Evolutionary conservation across 2,329 filamentous ascomycete species (phyloP).

Genomic region (Colletotrichum shisoi): DNA sequence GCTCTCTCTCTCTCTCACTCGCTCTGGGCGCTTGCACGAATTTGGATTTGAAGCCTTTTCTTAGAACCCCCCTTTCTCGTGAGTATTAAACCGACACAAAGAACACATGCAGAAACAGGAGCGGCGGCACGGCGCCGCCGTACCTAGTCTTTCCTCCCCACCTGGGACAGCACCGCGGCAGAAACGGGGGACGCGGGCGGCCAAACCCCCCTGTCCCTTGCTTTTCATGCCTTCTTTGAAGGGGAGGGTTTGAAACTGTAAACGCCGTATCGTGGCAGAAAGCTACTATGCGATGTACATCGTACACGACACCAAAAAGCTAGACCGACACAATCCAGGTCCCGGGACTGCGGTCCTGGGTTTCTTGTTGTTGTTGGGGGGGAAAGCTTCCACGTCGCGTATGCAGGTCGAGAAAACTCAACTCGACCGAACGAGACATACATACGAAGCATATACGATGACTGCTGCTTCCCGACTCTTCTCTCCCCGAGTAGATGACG

Average conservation of each 20-base stretch:
- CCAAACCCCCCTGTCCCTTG: conserved; percentile 9
- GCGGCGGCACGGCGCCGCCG: conserved; percentile 13
- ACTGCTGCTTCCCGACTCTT: neutral
- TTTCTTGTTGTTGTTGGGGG: neutral
- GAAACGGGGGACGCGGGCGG: neutral
- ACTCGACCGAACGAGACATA: conserved; percentile 8
- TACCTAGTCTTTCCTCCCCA: neutral
- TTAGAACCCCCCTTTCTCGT: neutral
- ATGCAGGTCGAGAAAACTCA: conserved; percentile 15
- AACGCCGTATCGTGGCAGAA: conserved; percentile 24
- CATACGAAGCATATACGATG: neutral
- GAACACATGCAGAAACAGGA: conserved; percentile 1
- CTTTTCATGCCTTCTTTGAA: conserved; percentile 9
- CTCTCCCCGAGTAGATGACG: conserved; percentile 11
- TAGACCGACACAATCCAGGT: neutral
- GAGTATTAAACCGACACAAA: conserved; percentile 16
- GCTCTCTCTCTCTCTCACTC: neutral
- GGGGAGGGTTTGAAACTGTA: conserved; percentile 27
- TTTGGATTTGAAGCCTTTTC: neutral
- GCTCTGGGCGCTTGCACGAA: conserved; percentile 2
- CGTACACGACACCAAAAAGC: too few relatives aligned
- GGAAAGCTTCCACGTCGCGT: conserved; percentile 17
- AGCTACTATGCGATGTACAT: neutral
- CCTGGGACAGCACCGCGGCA: conserved; percentile 13
- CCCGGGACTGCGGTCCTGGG: conserved; percentile 27